Evolutionary conservation across 2,329 filamentous ascomycete species (phyloP).

Genomic region (Ceratocystis ficicola): DNA sequence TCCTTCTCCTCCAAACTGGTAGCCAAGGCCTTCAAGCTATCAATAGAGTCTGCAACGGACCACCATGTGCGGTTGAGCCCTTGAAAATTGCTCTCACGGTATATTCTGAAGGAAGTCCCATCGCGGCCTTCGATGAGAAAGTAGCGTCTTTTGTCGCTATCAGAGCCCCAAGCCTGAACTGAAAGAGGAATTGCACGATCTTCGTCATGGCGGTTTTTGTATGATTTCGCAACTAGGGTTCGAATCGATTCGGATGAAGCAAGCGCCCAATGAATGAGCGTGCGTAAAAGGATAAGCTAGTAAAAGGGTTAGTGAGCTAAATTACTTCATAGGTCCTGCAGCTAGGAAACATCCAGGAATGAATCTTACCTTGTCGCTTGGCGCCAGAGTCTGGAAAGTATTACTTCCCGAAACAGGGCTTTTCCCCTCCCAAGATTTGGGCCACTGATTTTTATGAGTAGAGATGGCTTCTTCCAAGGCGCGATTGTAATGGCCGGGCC

Average conservation of each 20-base stretch:
- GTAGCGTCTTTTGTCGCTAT: slow-evolving; percentile 84
- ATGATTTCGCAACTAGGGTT: slow-evolving; percentile 68
- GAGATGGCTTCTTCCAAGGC: slow-evolving; percentile 88
- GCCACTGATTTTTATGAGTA: slow-evolving; percentile 80
- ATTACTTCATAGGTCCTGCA: background rate
- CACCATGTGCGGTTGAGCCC: slow-evolving; percentile 72
- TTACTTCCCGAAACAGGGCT: slow-evolving; percentile 72
- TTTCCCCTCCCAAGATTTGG: slow-evolving; percentile 64
- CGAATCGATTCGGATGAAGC: slow-evolving; percentile 77
- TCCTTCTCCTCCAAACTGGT: slow-evolving; percentile 66
- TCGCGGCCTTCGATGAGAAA: slow-evolving; percentile 89
- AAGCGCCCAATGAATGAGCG: slow-evolving; percentile 77
- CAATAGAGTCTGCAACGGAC: slow-evolving; percentile 81
- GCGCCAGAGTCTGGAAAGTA: slow-evolving; percentile 70
- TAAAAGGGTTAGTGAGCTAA: background rate
- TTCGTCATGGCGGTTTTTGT: slow-evolving; percentile 74
- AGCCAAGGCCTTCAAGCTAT: slow-evolving; percentile 64
- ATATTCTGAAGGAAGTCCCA: slow-evolving; percentile 86
- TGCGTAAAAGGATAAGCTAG: slow-evolving; percentile 71
- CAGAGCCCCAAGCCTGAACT: slow-evolving; percentile 80
- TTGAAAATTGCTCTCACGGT: slow-evolving; percentile 80
- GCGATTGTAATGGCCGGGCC: slow-evolving; percentile 81
- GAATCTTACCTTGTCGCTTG: slow-evolving; percentile 60
- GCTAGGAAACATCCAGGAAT: background rate
- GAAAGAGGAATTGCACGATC: slow-evolving; percentile 74